These are phyloP conservation scores for Didymellaceae sp. DNA, from an alignment of 2,329 filamentous ascomycete genomes.

Conservation along the genomic window DNA sequence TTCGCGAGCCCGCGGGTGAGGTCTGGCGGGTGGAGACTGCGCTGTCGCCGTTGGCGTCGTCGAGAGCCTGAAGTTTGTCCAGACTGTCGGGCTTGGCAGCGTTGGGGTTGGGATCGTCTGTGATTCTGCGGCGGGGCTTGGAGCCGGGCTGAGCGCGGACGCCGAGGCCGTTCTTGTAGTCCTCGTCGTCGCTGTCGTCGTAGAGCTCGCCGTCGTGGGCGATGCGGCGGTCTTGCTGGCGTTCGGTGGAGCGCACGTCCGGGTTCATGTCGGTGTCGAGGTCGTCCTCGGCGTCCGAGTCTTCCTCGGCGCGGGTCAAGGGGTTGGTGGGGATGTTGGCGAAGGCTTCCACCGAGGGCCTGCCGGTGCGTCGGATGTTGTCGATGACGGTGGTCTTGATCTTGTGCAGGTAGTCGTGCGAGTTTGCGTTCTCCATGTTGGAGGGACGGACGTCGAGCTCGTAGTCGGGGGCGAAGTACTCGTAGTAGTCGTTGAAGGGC, in stretches of 20 bases:
- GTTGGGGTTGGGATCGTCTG: conserved; percentile 66
- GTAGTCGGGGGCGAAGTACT: conserved; percentile 75
- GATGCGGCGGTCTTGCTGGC: conserved; percentile 80
- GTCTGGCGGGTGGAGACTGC: conserved; percentile 36
- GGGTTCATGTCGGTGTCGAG: conserved; percentile 86
- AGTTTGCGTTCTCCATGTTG: conserved; percentile 77
- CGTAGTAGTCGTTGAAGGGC: conserved; percentile 96
- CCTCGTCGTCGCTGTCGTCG: conserved; percentile 85
- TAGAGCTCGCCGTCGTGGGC: conserved; percentile 76
- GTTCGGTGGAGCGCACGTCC: conserved; percentile 81
- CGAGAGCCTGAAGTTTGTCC: conserved; percentile 33
- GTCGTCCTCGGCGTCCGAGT: conserved; percentile 71
- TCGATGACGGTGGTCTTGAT: conserved; percentile 71
- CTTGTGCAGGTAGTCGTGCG: conserved; percentile 71
- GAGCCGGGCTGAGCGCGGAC: conserved; percentile 63
- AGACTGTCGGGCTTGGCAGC: conserved; percentile 40
- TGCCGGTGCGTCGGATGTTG: conserved; percentile 68
- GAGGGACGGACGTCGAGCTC: conserved; percentile 72
- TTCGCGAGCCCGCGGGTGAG: conserved; percentile 36
- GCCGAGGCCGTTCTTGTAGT: conserved; percentile 75
- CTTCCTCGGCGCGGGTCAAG: conserved; percentile 64
- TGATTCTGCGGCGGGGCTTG: conserved; percentile 63
- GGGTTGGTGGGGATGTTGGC: conserved; percentile 65
- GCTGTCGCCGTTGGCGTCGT: conserved; percentile 43
- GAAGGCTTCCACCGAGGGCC: conserved; percentile 58